These are phyloP conservation scores for Carex parvula DNA, from an alignment of 176 grass and related monocot genomes.

Conservation along the genomic window DNA sequence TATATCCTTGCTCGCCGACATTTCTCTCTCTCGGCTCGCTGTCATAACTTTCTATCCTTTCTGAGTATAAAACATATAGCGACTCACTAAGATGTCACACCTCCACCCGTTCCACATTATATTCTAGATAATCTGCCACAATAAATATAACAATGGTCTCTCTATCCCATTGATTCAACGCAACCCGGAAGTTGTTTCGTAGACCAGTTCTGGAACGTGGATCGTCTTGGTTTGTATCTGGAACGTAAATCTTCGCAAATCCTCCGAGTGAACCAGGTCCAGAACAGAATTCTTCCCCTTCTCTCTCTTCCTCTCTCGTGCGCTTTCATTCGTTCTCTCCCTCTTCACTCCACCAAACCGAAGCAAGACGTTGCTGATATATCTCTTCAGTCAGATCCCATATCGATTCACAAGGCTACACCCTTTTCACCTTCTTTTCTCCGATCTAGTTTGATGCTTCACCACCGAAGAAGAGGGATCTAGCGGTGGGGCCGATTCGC, in stretches of 20 bases:
- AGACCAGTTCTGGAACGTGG: not conserved
- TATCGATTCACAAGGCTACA: not conserved
- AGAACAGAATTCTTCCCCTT: not conserved
- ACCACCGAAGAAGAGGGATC: constrained; percentile 25
- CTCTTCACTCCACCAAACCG: constrained; percentile 14
- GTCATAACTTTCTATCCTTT: not conserved
- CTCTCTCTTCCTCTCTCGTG: not conserved
- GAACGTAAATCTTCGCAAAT: not conserved
- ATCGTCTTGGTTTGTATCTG: not conserved
- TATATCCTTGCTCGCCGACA: not conserved
- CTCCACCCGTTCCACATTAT: not conserved
- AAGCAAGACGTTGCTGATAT: constrained; percentile 3
- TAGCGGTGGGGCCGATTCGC: constrained; percentile 17
- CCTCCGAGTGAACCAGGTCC: not conserved
- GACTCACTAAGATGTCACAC: no score
- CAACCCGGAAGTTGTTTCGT: not conserved
- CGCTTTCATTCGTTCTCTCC: constrained; percentile 12
- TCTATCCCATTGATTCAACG: not conserved
- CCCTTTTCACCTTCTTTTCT: not conserved
- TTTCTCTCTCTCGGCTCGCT: not conserved
- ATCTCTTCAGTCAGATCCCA: constrained; percentile 27
- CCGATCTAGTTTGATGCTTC: constrained; percentile 49
- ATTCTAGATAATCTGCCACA: not conserved
- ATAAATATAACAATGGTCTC: not conserved
- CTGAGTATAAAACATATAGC: not conserved